Evolutionary conservation across 2,329 filamentous ascomycete species (phyloP), one percentile per base, ranked within the genome.

Genomic region (Aureobasidium sp.): DNA sequence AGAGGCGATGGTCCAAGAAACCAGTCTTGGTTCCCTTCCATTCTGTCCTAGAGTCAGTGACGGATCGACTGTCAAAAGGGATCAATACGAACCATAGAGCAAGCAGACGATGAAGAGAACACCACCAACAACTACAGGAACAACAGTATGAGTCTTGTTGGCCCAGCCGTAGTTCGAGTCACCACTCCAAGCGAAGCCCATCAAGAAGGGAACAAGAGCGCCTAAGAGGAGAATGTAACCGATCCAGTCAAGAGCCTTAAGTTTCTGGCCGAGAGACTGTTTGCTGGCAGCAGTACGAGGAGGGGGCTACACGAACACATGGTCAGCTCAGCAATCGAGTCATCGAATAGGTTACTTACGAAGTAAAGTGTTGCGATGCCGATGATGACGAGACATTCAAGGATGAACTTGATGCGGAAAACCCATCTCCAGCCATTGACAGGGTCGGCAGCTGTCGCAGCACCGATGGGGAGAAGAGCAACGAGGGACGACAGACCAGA

Each of bases 21-120:
- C 58, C 58, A 27, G 46, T 51, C 12, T 36, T 61, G 34, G 58
- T 61, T 8, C 58, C 58, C 34, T 61, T 61, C 58, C 58, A 61
- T 37, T 61, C 58, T 56, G 27, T 4, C 7, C 20, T 17, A 20
- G 15, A 15, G 52, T 56, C 9, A 56, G 37, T 26, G 7, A 17
- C 8, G 3, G 2, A 15, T 9, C 15, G n/a, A 23, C 29, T 10
- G 3, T 29, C 1, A 3, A 2, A 32, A 32, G 44, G 5, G 1
- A 32, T 13, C 5, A 7, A 6, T 1, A 44, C 52, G 17, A 32
- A 56, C 52, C 52, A 42, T 58, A 58, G 32, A 58, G 17, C 42
- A 58, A 27, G 32, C 55, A 58, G 41, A 48, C 34, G 32, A 58
- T 58, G 42, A 58, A 58, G 13, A 58, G 42, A 15, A 58, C 55